Conservation (phyloP, 495 filamentous ascomycete species). For the Astrocystis sublimbata region DNA sequence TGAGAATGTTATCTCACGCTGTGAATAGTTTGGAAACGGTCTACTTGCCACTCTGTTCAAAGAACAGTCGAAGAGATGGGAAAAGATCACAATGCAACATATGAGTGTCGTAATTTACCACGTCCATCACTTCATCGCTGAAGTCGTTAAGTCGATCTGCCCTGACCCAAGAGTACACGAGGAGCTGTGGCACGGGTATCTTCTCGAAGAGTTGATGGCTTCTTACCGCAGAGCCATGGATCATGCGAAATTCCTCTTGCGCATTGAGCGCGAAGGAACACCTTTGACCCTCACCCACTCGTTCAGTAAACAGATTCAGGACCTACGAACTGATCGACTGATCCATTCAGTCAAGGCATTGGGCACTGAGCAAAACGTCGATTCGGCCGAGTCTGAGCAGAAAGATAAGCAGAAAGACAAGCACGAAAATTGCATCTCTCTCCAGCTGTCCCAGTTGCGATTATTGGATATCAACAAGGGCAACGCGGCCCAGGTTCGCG, state of each 20-base stretch:
- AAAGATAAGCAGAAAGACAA: not conserved
- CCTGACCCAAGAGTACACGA: constrained; percentile 39
- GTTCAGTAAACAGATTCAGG: constrained; percentile 53
- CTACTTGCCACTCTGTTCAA: constrained; percentile 51
- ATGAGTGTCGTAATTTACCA: constrained; percentile 46
- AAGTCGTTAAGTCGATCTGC: constrained; percentile 39
- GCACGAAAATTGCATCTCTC: constrained; percentile 3
- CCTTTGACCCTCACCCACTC: constrained; percentile 56
- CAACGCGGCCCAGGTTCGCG: constrained; percentile 49
- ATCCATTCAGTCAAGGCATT: constrained; percentile 21
- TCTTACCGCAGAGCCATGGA: constrained; percentile 48
- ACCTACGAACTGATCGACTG: constrained; percentile 33
- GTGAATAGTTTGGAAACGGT: constrained; percentile 34
- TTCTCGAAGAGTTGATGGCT: constrained; percentile 45
- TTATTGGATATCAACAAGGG: constrained; percentile 36
- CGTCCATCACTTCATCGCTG: constrained; percentile 51
- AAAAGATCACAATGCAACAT: constrained; percentile 45
- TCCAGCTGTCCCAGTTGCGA: constrained; percentile 17
- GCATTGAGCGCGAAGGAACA: constrained; percentile 47
- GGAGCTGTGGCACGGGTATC: constrained; percentile 36
- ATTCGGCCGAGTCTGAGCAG: not conserved
- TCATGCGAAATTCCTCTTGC: constrained; percentile 49
- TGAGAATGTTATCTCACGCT: constrained; percentile 4
- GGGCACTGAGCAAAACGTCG: not conserved
- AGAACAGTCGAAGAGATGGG: constrained; percentile 59